Evolutionary conservation across 2,329 filamentous ascomycete species (phyloP).

Genomic region (Trichoderma sp.): DNA sequence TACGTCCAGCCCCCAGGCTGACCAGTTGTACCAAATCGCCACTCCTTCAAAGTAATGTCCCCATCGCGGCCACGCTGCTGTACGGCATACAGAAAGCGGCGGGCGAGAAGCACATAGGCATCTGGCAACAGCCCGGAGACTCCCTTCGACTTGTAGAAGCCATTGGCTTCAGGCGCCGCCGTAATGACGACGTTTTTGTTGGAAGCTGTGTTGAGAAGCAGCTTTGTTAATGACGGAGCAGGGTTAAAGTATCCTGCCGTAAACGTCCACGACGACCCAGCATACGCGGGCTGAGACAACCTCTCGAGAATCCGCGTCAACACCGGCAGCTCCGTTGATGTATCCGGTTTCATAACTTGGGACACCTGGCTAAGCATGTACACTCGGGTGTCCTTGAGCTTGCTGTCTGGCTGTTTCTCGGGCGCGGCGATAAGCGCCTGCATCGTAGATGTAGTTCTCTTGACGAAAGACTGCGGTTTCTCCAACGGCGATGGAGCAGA

Average conservation of each 20-base stretch:
- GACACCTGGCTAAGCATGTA: slow-evolving; percentile 89
- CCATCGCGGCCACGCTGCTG: slow-evolving; percentile 45
- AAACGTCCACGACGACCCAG: slow-evolving; percentile 82
- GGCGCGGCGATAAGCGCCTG: slow-evolving; percentile 57
- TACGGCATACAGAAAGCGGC: slow-evolving; percentile 68
- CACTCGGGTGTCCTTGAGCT: slow-evolving; percentile 62
- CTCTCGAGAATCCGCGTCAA: slow-evolving; percentile 70
- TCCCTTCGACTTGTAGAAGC: slow-evolving; percentile 85
- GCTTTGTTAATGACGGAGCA: slow-evolving; percentile 73
- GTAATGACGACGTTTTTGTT: slow-evolving; percentile 79
- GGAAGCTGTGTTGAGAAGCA: slow-evolving; percentile 72
- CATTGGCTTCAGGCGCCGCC: slow-evolving; percentile 89
- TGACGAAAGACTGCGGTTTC: slow-evolving; percentile 65
- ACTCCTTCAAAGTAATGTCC: slow-evolving; percentile 76
- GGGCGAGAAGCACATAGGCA: slow-evolving; percentile 85
- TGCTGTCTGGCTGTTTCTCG: slow-evolving; percentile 20
- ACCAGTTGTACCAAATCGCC: slow-evolving; percentile 77
- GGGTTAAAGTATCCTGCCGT: slow-evolving; percentile 99
- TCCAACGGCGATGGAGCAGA: slow-evolving; percentile 70
- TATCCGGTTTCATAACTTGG: slow-evolving; percentile 72
- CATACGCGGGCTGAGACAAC: slow-evolving; percentile 61
- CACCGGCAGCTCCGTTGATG: slow-evolving; percentile 84
- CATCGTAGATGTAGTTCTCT: slow-evolving; percentile 64
- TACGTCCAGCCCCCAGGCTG: slow-evolving; percentile 91
- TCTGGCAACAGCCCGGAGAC: slow-evolving; percentile 86